Base-by-base conservation (phyloP, 805 yeast genomes). In the Ascoidea rubescens region DNA sequence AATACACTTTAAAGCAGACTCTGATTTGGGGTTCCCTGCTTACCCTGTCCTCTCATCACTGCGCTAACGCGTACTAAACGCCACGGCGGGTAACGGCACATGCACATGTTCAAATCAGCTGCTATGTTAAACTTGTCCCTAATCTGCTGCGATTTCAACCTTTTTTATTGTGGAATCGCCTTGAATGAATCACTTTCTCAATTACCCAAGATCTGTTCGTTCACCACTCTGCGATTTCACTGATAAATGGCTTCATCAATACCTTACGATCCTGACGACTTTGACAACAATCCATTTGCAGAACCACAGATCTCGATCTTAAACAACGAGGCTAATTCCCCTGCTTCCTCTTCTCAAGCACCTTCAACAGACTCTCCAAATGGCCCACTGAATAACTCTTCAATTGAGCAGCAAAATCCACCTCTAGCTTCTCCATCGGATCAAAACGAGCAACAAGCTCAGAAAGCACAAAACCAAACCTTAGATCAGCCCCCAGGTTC, bases 281-380 rank as follows among this genome's bases (percentile, higher is more conserved):
- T 76, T 54, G 83, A 77, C 54, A 74, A 77, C 64, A 79, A 79
- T 56, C 84, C 84, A 1, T 80, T 80, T 64, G 79, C 82, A 2
- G 79, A 75, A 54, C 76, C 72, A 5, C 59, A 50, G 16, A 4
- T 14, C 16, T n/a, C 46, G 16, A 14, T 16, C 12, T 10, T 45
- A 16, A 32, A 5, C 47, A 28, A 14, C 45, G 14, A 16, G 30
- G 5, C 48, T 46, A 14, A 42, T 8, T 42, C 32, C 31, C 17
- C 46, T 45, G 42, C 52, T 52, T 4, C 5, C 32, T 16, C 45
- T 47, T 8, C 49, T 31, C 17, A 50, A 50, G 42, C 51, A 48
- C 45, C 33, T 47, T 31, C 52, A 51, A 32, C 48, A 33, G 31
- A 43, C 49, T 14, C 54, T 54, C 10, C 12, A 52, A 37, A 12